These are phyloP conservation scores for Fusarium pseudograminearum DNA, from an alignment of 2,329 filamentous ascomycete species.

Conservation along the genomic window DNA sequence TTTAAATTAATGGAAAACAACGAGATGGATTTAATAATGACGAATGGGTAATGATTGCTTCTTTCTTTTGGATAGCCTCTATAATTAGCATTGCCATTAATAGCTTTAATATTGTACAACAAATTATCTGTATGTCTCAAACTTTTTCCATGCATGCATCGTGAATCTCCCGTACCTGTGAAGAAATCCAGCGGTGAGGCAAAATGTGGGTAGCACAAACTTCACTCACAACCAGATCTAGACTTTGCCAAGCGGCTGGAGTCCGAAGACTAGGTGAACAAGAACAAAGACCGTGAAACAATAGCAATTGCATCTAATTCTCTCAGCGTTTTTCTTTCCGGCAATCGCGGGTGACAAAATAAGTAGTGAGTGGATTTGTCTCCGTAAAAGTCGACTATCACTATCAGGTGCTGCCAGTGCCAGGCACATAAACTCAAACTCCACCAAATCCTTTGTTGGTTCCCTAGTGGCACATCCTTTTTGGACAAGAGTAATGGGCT, in stretches of 20 bases:
- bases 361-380: not conserved
- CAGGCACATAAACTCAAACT: conserved; percentile 30
- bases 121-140: conserved; percentile 2
- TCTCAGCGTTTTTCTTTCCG: not conserved
- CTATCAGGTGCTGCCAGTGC: conserved; percentile 1
- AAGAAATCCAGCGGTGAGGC: conserved; percentile 17
- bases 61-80: conserved; percentile 26
- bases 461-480: conserved; percentile 11
- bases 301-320: not conserved
- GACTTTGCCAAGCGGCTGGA: conserved; percentile 12
- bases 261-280: conserved; percentile 5
- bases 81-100: conserved; percentile 25
- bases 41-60: conserved; percentile 30
- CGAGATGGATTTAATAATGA: conserved; percentile 34
- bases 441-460: conserved; percentile 11
- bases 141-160: not conserved
- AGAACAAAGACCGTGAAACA: conserved; percentile 18
- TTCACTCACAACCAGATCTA: conserved; percentile 5
- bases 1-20: not conserved
- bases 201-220: conserved; percentile 10
- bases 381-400: conserved; percentile 8
- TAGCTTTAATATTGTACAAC: conserved; percentile 37
- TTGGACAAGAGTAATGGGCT: conserved; percentile 11
- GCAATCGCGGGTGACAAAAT: conserved; percentile 1
- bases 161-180: not conserved